Percentiles rank a stretch among this genome's conserved stretches.
These are phyloP conservation scores for Golubevia sp. DNA, from an alignment of 1,284 basidiomycete genomes.

Conservation along the genomic window DNA sequence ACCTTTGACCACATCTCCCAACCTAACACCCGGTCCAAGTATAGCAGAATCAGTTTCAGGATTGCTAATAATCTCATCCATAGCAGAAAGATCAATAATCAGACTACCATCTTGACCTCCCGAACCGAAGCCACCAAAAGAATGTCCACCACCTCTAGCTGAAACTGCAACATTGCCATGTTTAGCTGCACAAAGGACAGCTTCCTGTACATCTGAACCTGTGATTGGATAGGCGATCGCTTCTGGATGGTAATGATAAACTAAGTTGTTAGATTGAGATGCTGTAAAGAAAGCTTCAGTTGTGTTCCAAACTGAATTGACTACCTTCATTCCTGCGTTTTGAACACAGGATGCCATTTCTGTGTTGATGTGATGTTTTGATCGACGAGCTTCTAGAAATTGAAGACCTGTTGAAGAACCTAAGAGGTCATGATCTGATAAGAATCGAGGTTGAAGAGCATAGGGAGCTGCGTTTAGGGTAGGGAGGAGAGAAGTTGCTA, in stretches of 20 bases:
- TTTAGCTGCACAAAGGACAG: slow-evolving; percentile 22
- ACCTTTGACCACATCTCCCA: slow-evolving; percentile 45
- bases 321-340: neutral
- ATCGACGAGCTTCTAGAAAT: neutral
- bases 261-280: slow-evolving; percentile 37
- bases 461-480: too few relatives aligned
- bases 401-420: too few relatives aligned
- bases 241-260: slow-evolving; percentile 47
- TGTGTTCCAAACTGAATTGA: slow-evolving; percentile 2
- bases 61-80: slow-evolving; percentile 20
- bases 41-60: slow-evolving; percentile 16
- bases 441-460: too few relatives aligned
- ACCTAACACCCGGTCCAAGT: slow-evolving; percentile 36
- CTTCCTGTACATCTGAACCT: slow-evolving; percentile 19
- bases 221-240: slow-evolving; percentile 31
- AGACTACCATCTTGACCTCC: slow-evolving; percentile 46
- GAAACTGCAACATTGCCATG: slow-evolving; percentile 26
- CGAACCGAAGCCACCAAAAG: slow-evolving; percentile 42
- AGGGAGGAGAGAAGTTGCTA: too few relatives aligned
- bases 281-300: slow-evolving; percentile 12
- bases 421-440: too few relatives aligned
- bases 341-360: neutral
- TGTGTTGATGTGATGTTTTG: neutral
- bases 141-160: slow-evolving; percentile 47
- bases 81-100: slow-evolving; percentile 32